A percentile compares a stretch with the other conserved stretches of the same genome.
Evolutionary conservation across 805 yeast genomes (phyloP).

Genomic region (Pichia gijzeniarum): DNA sequence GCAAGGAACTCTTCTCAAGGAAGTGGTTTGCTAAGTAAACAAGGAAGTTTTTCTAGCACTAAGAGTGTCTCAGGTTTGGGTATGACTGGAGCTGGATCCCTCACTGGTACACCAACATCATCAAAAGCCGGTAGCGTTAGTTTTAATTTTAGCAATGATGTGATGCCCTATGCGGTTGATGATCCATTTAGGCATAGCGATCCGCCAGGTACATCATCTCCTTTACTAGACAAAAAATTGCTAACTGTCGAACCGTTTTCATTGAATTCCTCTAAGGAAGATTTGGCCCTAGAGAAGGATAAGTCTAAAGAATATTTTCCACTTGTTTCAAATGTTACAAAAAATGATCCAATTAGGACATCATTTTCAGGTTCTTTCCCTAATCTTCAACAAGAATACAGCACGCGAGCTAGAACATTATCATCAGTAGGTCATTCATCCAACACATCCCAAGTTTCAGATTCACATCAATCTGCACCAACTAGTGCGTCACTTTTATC

Average conservation of each 20-base stretch:
- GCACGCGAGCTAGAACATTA: slow-evolving; percentile 15
- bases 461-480: neutral
- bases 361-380: slow-evolving; percentile 1
- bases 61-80: slow-evolving; percentile 8
- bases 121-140: slow-evolving; percentile 11
- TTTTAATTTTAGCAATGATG: slow-evolving; percentile 6
- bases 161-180: slow-evolving; percentile 10
- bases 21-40: neutral
- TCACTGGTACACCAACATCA: slow-evolving; percentile 7
- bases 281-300: neutral
- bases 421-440: slow-evolving; percentile 36
- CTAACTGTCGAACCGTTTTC: slow-evolving; percentile 22
- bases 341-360: neutral
- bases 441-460: slow-evolving; percentile 32
- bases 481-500: neutral
- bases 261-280: slow-evolving; percentile 10
- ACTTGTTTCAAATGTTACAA: slow-evolving; percentile 7
- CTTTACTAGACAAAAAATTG: slow-evolving; percentile 12
- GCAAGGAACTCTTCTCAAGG: slow-evolving; percentile 2
- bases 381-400: slow-evolving; percentile 14
- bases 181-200: slow-evolving; percentile 16
- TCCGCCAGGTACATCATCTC: neutral
- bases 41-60: slow-evolving; percentile 8
- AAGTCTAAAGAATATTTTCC: neutral
- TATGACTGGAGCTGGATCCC: slow-evolving; percentile 4